Evolutionary conservation across 371 early-diverging fungal genomes (phyloP).

Genomic region (Rhizopus delemar): DNA sequence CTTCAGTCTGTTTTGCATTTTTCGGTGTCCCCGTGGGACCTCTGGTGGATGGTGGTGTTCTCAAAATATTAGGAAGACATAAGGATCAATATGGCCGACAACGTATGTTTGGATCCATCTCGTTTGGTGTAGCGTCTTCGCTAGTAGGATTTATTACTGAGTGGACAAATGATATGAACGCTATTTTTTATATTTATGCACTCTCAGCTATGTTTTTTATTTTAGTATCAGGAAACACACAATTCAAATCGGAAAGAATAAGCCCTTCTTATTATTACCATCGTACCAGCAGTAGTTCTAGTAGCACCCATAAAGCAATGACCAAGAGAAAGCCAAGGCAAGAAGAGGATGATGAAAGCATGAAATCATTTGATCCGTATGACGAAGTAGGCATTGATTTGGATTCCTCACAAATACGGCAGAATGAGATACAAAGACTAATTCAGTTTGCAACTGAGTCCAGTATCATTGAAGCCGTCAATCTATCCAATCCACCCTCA

Average conservation of each 20-base stretch:
- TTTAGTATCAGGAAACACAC: conserved; percentile 43
- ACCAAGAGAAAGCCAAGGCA: background rate
- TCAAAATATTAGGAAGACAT: conserved; percentile 50
- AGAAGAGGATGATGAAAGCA: conserved; percentile 5
- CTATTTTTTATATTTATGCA: conserved; percentile 53
- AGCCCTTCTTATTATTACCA: conserved; percentile 10
- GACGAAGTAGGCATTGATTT: conserved; percentile 34
- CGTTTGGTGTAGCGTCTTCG: conserved; percentile 52
- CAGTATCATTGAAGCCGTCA: conserved; percentile 57
- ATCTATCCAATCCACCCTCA: conserved; percentile 48
- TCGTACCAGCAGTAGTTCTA: background rate
- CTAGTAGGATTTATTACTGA: conserved; percentile 51
- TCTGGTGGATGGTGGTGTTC: conserved; percentile 54
- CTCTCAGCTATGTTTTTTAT: conserved; percentile 48
- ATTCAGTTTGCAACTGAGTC: conserved; percentile 58
- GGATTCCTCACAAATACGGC: conserved; percentile 35
- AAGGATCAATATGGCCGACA: conserved; percentile 57
- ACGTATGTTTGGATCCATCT: conserved; percentile 57
- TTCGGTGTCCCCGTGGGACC: conserved; percentile 56
- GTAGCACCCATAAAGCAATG: background rate
- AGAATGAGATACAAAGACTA: conserved; percentile 52
- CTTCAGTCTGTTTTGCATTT: conserved; percentile 55
- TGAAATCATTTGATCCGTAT: conserved; percentile 37
- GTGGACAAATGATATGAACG: conserved; percentile 53
- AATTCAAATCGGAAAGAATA: conserved; percentile 47